Base-by-base conservation (phyloP, 371 early-diverging fungal species). In the Saksenaea vasiformis region DNA sequence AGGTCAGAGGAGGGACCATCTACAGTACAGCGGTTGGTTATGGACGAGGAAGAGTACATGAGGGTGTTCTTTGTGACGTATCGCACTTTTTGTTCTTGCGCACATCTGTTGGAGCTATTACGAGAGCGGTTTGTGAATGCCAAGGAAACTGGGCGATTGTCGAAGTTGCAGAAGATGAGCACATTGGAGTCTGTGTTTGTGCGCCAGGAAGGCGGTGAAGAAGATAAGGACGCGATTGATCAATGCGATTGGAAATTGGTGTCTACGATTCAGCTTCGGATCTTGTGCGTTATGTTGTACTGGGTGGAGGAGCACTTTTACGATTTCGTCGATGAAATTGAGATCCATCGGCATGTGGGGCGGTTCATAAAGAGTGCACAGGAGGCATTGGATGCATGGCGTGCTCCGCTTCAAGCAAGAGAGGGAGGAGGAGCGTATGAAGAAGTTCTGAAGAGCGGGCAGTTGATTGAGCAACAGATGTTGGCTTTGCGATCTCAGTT, bases 271-370 rank as follows among this genome's bases (percentile, higher is more conserved):
- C 85, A 85, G 43, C 64, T 69, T 1, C 75, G 74, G 8, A 70
- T 87, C 15, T 66, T 91, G 1, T 79, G 86, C 47, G 59, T 89
- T n/a, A 61, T 90, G 61, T 66, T 85, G 36, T 86, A 86, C 61
- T 92, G 93, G 93, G 61, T 89, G 11, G 70, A 76, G 34, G 71
- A 81, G 24, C 85, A 87, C 61, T 79, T 86, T 60, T 76, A 81
- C 54, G 93, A 92, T 65, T 90, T 92, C 68, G 64, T 87, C 13
- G 90, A 91, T 54, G 82, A 86, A 60, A 64, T 82, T 10, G 71
- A 79, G 17, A 69, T 72, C 22, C 61, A 73, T 4, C 69, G 78
- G 31, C 73, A 70, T 38, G 67, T 76, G 19, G 56, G 61, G 13
- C 47, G 57, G 1, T 73, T 77, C 26, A 17, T 78, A 0, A 47